Evolutionary conservation across 108 stramenopile species (phyloP).

Genomic region (Craspedostauros australis): DNA sequence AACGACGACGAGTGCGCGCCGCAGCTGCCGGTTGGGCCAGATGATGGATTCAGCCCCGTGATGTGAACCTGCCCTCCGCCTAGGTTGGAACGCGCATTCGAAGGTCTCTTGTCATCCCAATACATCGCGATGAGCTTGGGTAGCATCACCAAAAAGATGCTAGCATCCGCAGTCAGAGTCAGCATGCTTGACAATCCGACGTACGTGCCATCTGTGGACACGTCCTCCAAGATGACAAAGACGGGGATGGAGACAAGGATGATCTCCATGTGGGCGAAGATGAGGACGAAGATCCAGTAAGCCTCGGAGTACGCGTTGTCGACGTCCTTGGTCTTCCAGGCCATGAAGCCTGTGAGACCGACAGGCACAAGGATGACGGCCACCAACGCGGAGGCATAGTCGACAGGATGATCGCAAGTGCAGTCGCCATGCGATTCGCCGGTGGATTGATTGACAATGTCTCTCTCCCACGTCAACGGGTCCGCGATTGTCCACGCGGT

Average conservation of each 20-base stretch:
- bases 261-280: slow-evolving; percentile 17
- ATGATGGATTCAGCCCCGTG: too few species aligned
- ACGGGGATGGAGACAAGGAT: slow-evolving; percentile 18
- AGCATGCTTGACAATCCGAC: background rate
- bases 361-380: background rate
- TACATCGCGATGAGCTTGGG: slow-evolving; percentile 10
- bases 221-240: slow-evolving; percentile 3
- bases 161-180: slow-evolving; percentile 3
- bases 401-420: background rate
- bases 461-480: slow-evolving; percentile 13
- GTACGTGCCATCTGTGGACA: slow-evolving; percentile 7
- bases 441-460: too few species aligned
- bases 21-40: too few species aligned
- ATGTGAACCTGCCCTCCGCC: too few species aligned
- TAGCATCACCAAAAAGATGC: slow-evolving; percentile 15
- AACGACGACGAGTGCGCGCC: too few species aligned
- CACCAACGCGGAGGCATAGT: slow-evolving; percentile 4
- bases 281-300: slow-evolving; percentile 12
- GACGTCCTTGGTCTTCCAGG: slow-evolving; percentile 18
- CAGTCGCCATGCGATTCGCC: slow-evolving; percentile 17
- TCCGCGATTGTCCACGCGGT: slow-evolving; percentile 20
- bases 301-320: slow-evolving; percentile 13
- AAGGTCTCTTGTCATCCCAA: too few species aligned
- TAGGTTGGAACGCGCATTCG: too few species aligned
- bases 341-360: background rate